Evolutionary conservation across 2,329 filamentous ascomycete genomes (phyloP).

Genomic region (Thelonectria discophora): DNA sequence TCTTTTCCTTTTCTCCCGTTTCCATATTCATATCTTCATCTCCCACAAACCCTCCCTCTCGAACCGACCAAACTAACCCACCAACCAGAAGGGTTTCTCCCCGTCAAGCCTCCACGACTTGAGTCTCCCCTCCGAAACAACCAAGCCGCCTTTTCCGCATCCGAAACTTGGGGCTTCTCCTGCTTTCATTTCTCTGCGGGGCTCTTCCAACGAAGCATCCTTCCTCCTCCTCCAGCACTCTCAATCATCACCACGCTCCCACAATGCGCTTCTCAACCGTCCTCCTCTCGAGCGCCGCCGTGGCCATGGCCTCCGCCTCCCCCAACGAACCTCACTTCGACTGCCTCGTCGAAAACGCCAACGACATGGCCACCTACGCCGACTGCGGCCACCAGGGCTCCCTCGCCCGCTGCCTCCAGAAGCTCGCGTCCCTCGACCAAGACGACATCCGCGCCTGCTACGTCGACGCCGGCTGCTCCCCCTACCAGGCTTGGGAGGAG

Average conservation of each 20-base stretch:
- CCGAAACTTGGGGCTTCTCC: background rate
- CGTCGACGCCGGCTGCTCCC: constrained; percentile 48
- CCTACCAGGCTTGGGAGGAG: constrained; percentile 43
- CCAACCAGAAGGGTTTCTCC: background rate
- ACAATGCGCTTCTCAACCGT: constrained; percentile 46
- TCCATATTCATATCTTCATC: constrained; percentile 18
- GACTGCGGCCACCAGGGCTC: constrained; percentile 55
- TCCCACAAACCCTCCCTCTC: constrained; percentile 20
- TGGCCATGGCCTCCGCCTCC: constrained; percentile 41
- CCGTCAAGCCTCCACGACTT: background rate
- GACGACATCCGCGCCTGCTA: constrained; percentile 52
- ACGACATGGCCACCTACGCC: constrained; percentile 51
- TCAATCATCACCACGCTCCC: constrained; percentile 4
- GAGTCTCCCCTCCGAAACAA: background rate
- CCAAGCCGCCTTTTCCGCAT: background rate
- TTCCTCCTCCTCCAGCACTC: background rate
- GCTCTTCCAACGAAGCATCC: background rate
- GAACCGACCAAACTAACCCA: background rate
- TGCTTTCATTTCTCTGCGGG: constrained; percentile 27
- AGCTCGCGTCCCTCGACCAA: constrained; percentile 43
- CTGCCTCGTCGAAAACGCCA: constrained; percentile 53
- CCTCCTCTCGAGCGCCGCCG: constrained; percentile 48
- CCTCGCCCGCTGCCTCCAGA: constrained; percentile 54
- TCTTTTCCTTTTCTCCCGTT: constrained; percentile 3
- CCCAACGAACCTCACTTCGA: constrained; percentile 39